Conservation (phyloP, 2,329 filamentous ascomycete species). For the Gaeumannomyces tritici region DNA sequence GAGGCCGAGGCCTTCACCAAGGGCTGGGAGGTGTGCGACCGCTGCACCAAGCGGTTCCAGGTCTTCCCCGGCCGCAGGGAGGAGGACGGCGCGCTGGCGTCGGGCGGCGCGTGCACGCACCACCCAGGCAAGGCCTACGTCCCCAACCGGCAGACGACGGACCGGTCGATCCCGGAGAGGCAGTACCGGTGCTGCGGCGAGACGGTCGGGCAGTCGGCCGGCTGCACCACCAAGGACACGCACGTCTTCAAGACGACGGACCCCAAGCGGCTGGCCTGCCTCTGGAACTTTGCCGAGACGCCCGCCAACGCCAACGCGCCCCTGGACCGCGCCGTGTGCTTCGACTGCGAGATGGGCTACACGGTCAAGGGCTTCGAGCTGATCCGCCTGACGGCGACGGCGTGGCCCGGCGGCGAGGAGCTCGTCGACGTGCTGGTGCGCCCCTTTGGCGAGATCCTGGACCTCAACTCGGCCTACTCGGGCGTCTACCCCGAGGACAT, state of each 20-base stretch:
- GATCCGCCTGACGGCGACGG: conserved; percentile 77
- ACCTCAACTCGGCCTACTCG: conserved; percentile 73
- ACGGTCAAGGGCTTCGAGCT: conserved; percentile 83
- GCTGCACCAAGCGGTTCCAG: conserved; percentile 79
- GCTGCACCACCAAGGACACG: conserved; percentile 60
- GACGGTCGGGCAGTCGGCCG: conserved; percentile 58
- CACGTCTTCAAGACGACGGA: conserved; percentile 87
- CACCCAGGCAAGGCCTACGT: conserved; percentile 67
- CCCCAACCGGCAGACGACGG: conserved; percentile 39
- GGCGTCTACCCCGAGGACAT: conserved; percentile 76
- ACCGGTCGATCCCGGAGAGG: conserved; percentile 46
- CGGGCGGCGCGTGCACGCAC: conserved; percentile 68
- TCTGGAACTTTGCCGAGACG: conserved; percentile 74
- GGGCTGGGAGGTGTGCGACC: conserved; percentile 82
- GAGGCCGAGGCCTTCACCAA: conserved; percentile 56
- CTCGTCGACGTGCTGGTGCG: conserved; percentile 58
- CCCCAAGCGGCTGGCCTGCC: conserved; percentile 62
- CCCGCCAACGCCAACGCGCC: conserved; percentile 49
- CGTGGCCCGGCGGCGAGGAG: conserved; percentile 69
- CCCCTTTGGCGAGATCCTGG: conserved; percentile 12
- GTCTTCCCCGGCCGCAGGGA: conserved; percentile 80
- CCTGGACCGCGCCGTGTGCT: conserved; percentile 58
- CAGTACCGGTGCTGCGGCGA: conserved; percentile 74
- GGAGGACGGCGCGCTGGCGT: conserved; percentile 65
- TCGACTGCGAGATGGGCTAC: conserved; percentile 98